phyloP scores from a whole-genome alignment of 129 eudicot genomes.

The Apium graveolens region DNA sequence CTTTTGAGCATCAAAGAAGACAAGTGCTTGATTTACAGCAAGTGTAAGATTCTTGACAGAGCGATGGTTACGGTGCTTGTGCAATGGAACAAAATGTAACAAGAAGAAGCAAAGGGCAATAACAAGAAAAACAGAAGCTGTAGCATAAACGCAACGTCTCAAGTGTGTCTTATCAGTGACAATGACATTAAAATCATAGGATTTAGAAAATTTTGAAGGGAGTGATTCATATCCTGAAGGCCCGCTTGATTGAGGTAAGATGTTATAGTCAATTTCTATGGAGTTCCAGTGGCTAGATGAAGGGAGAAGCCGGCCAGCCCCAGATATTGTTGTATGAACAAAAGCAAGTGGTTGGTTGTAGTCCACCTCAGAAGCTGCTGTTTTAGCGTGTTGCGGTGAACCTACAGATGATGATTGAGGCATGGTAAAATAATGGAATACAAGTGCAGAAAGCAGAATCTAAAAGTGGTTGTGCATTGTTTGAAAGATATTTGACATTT shows the following conservation, averaged over 20 bases:
- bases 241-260: slow-evolving; percentile 25
- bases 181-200: slow-evolving; percentile 43
- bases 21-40: slow-evolving; percentile 42
- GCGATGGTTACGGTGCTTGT: slow-evolving; percentile 28
- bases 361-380: background rate
- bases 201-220: slow-evolving; percentile 50
- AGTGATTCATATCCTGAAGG: slow-evolving; percentile 31
- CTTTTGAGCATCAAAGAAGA: slow-evolving; percentile 62
- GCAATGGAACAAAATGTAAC: slow-evolving; percentile 24
- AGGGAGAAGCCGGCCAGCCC: slow-evolving; percentile 46
- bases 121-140: slow-evolving; percentile 15
- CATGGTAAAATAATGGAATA: background rate
- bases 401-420: slow-evolving; percentile 13
- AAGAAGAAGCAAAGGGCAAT: slow-evolving; percentile 22
- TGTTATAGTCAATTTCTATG: slow-evolving; percentile 39
- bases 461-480: background rate
- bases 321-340: slow-evolving; percentile 37
- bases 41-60: slow-evolving; percentile 32
- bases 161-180: slow-evolving; percentile 27
- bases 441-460: slow-evolving; percentile 2
- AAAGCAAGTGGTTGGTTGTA: slow-evolving; percentile 13
- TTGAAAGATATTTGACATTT: background rate
- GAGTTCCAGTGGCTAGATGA: slow-evolving; percentile 50
- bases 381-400: slow-evolving; percentile 16
- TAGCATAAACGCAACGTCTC: slow-evolving; percentile 29